Evolutionary conservation across 2,329 filamentous ascomycete species (phyloP), one percentile per base, ranked within the genome.

Genomic region (Bipolaris zeicola): DNA sequence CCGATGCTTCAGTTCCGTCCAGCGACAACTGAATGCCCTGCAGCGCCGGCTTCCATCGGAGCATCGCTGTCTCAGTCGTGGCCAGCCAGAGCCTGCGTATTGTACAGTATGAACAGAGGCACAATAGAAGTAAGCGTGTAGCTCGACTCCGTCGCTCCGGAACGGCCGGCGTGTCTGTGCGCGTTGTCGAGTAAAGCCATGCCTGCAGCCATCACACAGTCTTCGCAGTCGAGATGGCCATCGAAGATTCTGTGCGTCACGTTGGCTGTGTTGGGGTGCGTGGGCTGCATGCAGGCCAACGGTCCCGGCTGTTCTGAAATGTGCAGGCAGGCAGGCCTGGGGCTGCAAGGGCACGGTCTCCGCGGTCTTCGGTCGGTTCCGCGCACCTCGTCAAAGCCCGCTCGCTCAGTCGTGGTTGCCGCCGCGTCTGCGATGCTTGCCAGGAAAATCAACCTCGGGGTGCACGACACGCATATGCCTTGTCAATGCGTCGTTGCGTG

Each of bases 401-500:
- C 59, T 26, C 14, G 8, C n/a, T 72, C 65, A 74, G 54, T 74
- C 73, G 58, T 72, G 69, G 56, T 70, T 73, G 16, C 75, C 76
- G 46, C 77, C 76, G 45, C 79, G 75, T 43, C 75, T 67, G 39
- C 78, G 75, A 60, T 81, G 77, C 77, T 88, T 89, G 66, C 90
- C 89, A n/a, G 89, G 88, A 66, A 91, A 88, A 61, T 93, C 89
- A 53, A 94, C 84, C 60, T 96, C 91, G 0, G 94, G 93, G 76
- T 97, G 94, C 62, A 96, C 94, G 46, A 97, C 93, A 34, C 92
- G 87, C 83, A 96, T 96, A 74, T 99, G 95, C 58, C 95, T 83
- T 13, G 94, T 98, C 45, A 98, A 82, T 1, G 95, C 95, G 79
- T 99, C 95, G 62, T 94, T 95, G 55, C 95, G 87, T 67, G 92